Evolutionary conservation across 495 filamentous ascomycete genomes (phyloP).

Genomic region (Penicillium soppii): DNA sequence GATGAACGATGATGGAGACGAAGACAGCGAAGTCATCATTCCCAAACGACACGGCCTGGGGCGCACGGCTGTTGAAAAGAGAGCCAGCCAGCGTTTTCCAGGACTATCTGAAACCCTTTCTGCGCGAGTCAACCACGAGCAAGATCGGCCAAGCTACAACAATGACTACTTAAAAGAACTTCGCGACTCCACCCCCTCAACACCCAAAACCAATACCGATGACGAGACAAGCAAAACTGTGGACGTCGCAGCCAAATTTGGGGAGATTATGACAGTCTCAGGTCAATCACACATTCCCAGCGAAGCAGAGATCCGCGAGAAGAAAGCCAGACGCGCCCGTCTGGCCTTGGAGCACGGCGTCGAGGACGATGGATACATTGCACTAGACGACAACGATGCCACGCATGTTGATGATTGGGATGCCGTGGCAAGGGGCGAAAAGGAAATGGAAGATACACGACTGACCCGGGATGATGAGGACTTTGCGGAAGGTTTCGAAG

Average conservation of each 20-base stretch:
- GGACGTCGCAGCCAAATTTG: slow-evolving; percentile 67
- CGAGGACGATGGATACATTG: slow-evolving; percentile 76
- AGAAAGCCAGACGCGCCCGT: slow-evolving; percentile 82
- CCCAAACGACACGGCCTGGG: slow-evolving; percentile 72
- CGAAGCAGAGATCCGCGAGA: slow-evolving; percentile 86
- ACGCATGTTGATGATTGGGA: slow-evolving; percentile 49
- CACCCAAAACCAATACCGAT: slow-evolving; percentile 58
- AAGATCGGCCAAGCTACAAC: slow-evolving; percentile 80
- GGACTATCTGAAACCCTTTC: slow-evolving; percentile 46
- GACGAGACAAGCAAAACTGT: slow-evolving; percentile 60
- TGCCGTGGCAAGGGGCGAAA: slow-evolving; percentile 36
- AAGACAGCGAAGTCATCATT: slow-evolving; percentile 57
- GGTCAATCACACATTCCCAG: slow-evolving; percentile 62
- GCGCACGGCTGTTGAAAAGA: slow-evolving; percentile 69
- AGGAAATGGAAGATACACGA: slow-evolving; percentile 60
- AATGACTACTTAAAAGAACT: slow-evolving; percentile 84
- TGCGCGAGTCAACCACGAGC: slow-evolving; percentile 56
- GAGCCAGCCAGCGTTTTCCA: slow-evolving; percentile 57
- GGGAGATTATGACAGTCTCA: slow-evolving; percentile 42
- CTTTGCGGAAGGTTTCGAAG: slow-evolving; percentile 91
- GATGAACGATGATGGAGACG: slow-evolving; percentile 52
- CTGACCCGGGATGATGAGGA: slow-evolving; percentile 87
- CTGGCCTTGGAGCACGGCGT: slow-evolving; percentile 70
- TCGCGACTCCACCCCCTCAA: slow-evolving; percentile 75
- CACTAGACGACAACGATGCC: slow-evolving; percentile 56